These are phyloP conservation scores for Emergomyces africanus DNA, from an alignment of 2,329 filamentous ascomycete species.

Conservation along the genomic window DNA sequence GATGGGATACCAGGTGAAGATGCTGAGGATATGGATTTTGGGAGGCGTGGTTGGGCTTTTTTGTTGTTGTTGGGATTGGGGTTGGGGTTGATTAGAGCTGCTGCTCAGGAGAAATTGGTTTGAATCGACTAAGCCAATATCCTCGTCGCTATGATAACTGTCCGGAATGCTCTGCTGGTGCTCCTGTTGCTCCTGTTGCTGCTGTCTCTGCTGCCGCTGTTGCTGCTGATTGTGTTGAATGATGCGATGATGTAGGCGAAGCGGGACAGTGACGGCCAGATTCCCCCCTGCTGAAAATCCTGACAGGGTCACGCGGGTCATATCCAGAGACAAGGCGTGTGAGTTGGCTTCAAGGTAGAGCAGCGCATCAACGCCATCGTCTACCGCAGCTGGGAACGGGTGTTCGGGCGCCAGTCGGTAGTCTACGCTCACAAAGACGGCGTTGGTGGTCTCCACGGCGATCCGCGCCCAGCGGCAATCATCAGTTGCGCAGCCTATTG, in stretches of 20 bases:
- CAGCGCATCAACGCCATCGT: conserved; percentile 50
- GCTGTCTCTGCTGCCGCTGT: conserved; percentile 9
- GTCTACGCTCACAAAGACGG: conserved; percentile 48
- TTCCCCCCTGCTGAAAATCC: conserved; percentile 54
- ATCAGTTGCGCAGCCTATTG: conserved; percentile 45
- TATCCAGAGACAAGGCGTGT: conserved; percentile 43
- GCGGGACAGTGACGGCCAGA: conserved; percentile 48
- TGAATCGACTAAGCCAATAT: conserved; percentile 15
- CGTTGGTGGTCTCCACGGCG: conserved; percentile 43
- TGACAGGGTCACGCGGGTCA: conserved; percentile 44
- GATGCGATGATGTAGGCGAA: conserved; percentile 35
- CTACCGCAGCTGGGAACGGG: conserved; percentile 50
- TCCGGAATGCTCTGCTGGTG: neutral
- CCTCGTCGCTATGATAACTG: neutral
- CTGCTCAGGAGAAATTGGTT: conserved; percentile 21
- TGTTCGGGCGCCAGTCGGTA: conserved; percentile 50
- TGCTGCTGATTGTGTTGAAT: conserved; percentile 2
- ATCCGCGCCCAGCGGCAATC: conserved; percentile 47
- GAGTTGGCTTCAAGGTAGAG: conserved; percentile 46
- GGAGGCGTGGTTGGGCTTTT: conserved; percentile 5
- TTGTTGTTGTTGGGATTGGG: neutral
- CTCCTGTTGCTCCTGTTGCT: conserved; percentile 6
- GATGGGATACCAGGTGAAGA: conserved; percentile 51
- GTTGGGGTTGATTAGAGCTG: neutral
- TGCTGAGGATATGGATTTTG: conserved; percentile 40